These are phyloP conservation scores for Solanum dulcamara DNA, from an alignment of 257 asterid species.

Conservation along the genomic window DNA sequence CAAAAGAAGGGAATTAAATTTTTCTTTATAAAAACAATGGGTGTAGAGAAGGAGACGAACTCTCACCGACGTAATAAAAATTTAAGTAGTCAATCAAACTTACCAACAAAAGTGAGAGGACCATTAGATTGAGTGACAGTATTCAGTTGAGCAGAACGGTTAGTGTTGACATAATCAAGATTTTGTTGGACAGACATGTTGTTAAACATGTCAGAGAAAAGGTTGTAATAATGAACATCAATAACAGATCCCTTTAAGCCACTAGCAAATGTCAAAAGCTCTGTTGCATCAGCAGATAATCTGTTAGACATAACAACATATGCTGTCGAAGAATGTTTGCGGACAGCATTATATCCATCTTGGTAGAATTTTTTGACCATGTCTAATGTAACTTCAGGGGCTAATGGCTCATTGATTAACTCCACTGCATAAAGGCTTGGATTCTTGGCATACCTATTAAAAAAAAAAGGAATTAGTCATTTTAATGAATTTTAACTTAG, in stretches of 20 bases:
- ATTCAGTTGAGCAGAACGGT: slow-evolving; percentile 23
- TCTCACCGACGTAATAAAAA: too few species aligned
- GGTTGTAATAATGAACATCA: slow-evolving; percentile 61
- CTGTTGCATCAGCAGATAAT: slow-evolving; percentile 23
- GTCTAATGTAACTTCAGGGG: slow-evolving; percentile 42
- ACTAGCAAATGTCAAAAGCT: slow-evolving; percentile 35
- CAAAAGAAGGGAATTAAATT: too few species aligned
- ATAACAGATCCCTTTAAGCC: slow-evolving; percentile 33
- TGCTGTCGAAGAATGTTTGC: slow-evolving; percentile 32
- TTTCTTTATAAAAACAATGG: too few species aligned
- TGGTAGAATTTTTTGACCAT: slow-evolving; percentile 23
- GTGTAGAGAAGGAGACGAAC: too few species aligned
- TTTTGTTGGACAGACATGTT: slow-evolving; percentile 32
- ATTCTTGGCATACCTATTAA: slow-evolving; percentile 36
- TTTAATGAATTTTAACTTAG: background rate
- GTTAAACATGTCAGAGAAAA: slow-evolving; percentile 16
- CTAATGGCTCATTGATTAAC: slow-evolving; percentile 53
- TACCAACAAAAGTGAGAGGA: slow-evolving; percentile 63
- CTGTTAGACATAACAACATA: slow-evolving; percentile 50
- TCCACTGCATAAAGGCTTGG: slow-evolving; percentile 56
- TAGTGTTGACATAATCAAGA: slow-evolving; percentile 29
- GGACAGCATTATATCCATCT: slow-evolving; percentile 43
- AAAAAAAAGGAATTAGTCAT: background rate
- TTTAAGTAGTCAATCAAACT: background rate
- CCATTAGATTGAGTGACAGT: slow-evolving; percentile 35